Base-by-base conservation (phyloP, 805 yeast genomes). In the Ascoidea rubescens region DNA sequence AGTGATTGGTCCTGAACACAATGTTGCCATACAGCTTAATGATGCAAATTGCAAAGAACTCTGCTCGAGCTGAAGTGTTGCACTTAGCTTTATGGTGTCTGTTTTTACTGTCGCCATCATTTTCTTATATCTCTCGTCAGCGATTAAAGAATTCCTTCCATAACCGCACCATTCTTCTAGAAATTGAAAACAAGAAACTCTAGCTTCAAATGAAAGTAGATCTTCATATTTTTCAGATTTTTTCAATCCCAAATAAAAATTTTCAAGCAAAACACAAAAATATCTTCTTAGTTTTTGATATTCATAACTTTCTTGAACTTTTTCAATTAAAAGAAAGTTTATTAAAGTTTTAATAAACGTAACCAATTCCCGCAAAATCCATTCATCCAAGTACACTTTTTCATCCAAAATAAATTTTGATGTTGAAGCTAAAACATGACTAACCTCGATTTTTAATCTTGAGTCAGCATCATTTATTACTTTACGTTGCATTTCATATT, bases 91-190 rank as follows among this genome's bases (percentile, higher is more conserved):
- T 52, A 68, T 65, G n/a, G 63, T 55, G 43, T 57, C 66, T 2
- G 60, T 62, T 69, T 53, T 52, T 32, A 50, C 67, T 10, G 66
- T 70, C 46, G 69, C 70, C 16, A 79, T 71, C 79, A 82, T 82
- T 1, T 66, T 58, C 4, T 68, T 63, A 57, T 88, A 88, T 48
- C 96, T 71, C 46, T 83, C 84, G 33, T 79, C 80, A 2, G 88
- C 77, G 1, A 81, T 61, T 1, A 71, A 62, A 6, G 78, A 73
- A 30, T 80, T 71, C 51, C 78, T 82, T 2, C 98, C 97, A 65
- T 79, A 80, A 0, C 95, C 96, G 64, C 96, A 89, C 99, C 99
- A 93, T 63, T 87, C 95, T 57, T 86, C 90, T 53, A 93, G 69
- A 60, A 78, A 84, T 48, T 81, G 78, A 68, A 88, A 90, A 55